These are phyloP conservation scores for Rhinocladiella mackenziei DNA, from an alignment of 2,329 filamentous ascomycete species.

Conservation along the genomic window DNA sequence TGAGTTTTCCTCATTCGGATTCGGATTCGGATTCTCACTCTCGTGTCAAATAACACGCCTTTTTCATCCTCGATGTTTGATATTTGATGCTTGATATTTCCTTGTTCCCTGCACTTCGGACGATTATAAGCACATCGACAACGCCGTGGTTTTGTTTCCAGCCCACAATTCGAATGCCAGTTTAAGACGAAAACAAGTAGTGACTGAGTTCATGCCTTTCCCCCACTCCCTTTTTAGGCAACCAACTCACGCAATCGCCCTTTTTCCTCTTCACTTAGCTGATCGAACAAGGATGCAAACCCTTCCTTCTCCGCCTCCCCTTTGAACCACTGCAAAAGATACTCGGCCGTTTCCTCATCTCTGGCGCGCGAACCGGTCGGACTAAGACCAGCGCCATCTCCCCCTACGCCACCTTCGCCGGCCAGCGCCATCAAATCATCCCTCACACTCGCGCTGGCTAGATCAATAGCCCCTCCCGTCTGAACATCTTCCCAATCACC, in stretches of 20 bases:
- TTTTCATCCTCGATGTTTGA: too few species aligned
- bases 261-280: conserved; percentile 51
- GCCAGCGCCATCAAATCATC: conserved; percentile 71
- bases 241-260: conserved; percentile 24
- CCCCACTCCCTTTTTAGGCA: conserved; percentile 11
- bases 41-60: too few species aligned
- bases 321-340: conserved; percentile 76
- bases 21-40: too few species aligned
- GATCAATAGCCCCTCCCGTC: conserved; percentile 60
- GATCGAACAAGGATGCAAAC: conserved; percentile 53
- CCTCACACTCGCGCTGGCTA: conserved; percentile 65
- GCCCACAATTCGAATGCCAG: too few species aligned
- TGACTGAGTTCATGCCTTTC: too few species aligned
- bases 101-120: too few species aligned
- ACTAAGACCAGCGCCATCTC: conserved; percentile 47
- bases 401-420: conserved; percentile 48
- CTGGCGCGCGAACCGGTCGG: conserved; percentile 56
- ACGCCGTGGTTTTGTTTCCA: too few species aligned
- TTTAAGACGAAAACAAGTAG: too few species aligned
- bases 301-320: conserved; percentile 50
- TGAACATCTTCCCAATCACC: conserved; percentile 88
- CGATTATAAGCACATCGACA: too few species aligned
- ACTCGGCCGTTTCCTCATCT: conserved; percentile 87
- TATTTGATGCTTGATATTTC: too few species aligned
- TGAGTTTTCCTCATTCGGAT: too few species aligned